Base-by-base conservation (phyloP, 176 grass and related monocot genomes). In the Eragrostis curvula region DNA sequence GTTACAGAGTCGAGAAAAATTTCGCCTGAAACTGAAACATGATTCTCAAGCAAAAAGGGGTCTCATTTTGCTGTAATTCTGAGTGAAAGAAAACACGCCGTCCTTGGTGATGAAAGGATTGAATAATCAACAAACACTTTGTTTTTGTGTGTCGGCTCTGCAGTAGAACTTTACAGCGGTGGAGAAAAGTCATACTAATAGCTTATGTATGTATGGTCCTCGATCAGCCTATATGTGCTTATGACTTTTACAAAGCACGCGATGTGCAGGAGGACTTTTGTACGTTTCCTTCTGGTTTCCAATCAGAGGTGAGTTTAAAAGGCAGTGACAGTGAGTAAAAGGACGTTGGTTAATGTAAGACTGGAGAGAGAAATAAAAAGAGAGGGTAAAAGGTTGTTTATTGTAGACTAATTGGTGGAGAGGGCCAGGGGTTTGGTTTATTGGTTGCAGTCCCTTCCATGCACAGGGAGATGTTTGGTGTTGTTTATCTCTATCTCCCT, bases 401-500 rank as follows among this genome's bases (percentile, higher is more conserved):
- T 29, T 13, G 43, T 42, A 18, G 36, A 48, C 18, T 67, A 40
- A 44, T 12, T 14, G 30, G 47, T 73, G 23, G 50, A 40, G 70
- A 5, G 41, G 49, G 36, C 29, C 51, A 17, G 68, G 20, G 20
- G 21, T 25, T 23, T 63, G 64, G 14, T 66, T 58, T 39, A 57
- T 64, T 85, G 83, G 81, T n/a, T 21, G 61, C 24, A 48, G 71
- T 66, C 78, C 15, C 82, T 81, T 81, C 87, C 81, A 74, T 57
- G 11, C 16, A 77, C 64, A 66, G 40, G 23, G 83, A 81, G 78
- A 66, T 81, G 86, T 85, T 69, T 77, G 63, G 8, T 75, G 23
- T 61, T 80, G 17, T 39, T 67, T 20, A 29, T 11, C 5, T 41
- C 20, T 41, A 2, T 49, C 61, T 6, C 2, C 23, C 12, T 21